phyloP scores from a whole-genome alignment of 2,329 filamentous ascomycete genomes.

The Aspergillus bombycis region DNA sequence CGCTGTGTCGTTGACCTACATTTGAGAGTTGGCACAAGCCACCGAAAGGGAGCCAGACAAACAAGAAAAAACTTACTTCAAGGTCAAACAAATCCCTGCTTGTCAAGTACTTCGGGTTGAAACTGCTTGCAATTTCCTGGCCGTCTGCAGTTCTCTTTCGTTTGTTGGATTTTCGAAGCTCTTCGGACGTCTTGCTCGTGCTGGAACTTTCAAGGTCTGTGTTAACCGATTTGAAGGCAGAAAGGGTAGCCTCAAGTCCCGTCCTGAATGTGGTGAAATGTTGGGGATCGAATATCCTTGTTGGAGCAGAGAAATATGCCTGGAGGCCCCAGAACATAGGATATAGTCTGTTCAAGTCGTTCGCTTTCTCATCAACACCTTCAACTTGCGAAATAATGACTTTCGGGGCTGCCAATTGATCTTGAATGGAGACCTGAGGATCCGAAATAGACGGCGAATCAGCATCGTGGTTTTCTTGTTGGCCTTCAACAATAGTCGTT shows the following conservation, averaged over 20 bases:
- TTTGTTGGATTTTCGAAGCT: slow-evolving; percentile 67
- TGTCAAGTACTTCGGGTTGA: slow-evolving; percentile 99
- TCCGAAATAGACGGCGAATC: slow-evolving; percentile 23
- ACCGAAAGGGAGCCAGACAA: not conserved
- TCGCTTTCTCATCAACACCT: slow-evolving; percentile 40
- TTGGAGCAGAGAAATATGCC: slow-evolving; percentile 87
- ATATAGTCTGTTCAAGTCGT: slow-evolving; percentile 76
- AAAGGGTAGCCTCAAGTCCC: slow-evolving; percentile 64
- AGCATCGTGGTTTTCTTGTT: slow-evolving; percentile 33
- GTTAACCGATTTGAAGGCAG: slow-evolving; percentile 74
- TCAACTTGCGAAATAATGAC: slow-evolving; percentile 30
- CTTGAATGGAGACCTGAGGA: slow-evolving; percentile 16
- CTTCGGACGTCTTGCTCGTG: slow-evolving; percentile 61
- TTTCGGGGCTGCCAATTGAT: slow-evolving; percentile 26
- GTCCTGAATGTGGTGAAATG: slow-evolving; percentile 69
- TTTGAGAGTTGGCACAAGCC: slow-evolving; percentile 24
- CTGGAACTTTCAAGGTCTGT: slow-evolving; percentile 70
- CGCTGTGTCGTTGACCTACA: slow-evolving; percentile 84
- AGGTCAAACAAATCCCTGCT: slow-evolving; percentile 94
- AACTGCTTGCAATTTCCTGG: slow-evolving; percentile 69
- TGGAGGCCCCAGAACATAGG: slow-evolving; percentile 94
- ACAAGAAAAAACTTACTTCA: slow-evolving; percentile 62
- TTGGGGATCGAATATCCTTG: slow-evolving; percentile 71
- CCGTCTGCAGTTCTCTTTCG: slow-evolving; percentile 68
- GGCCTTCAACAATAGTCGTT: slow-evolving; percentile 35